phyloP scores from a whole-genome alignment of 225 moss, liverwort and hornwort genomes.

The Marchantia polymorpha region DNA sequence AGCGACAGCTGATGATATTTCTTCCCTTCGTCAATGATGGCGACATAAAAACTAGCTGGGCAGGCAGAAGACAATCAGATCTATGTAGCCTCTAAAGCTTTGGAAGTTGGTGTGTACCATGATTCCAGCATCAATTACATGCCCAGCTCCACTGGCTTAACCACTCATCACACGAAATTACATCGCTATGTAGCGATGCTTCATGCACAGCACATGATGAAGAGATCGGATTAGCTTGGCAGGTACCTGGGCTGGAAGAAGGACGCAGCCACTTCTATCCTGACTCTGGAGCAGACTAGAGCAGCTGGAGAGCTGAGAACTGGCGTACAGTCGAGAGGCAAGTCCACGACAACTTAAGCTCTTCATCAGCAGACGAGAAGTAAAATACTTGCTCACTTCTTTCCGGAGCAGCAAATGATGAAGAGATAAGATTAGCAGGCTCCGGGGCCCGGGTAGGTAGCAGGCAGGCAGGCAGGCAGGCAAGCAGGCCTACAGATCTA shows the following conservation, averaged over 20 bases:
- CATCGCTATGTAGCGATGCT: not conserved
- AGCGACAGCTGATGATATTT: not conserved
- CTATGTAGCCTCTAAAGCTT: not conserved
- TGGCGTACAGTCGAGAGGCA: not conserved
- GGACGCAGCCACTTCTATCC: not conserved
- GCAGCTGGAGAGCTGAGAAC: not conserved
- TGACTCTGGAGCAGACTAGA: too few relatives aligned
- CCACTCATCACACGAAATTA: not conserved
- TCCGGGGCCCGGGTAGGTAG: not conserved
- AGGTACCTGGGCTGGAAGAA: not conserved
- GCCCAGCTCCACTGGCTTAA: not conserved
- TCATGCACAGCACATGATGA: not conserved
- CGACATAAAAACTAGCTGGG: not conserved
- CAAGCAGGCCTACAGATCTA: not conserved
- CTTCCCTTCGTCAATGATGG: too few relatives aligned
- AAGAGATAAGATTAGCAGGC: constrained; percentile 10
- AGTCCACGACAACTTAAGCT: not conserved
- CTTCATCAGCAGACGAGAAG: not conserved
- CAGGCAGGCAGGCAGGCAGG: not conserved
- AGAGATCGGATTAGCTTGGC: not conserved
- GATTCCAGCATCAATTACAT: constrained; percentile 9
- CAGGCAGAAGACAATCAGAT: not conserved
- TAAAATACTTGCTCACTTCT: not conserved
- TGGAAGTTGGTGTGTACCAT: constrained; percentile 1
- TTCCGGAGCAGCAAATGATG: not conserved